Percentiles rank a stretch among this genome's conserved stretches.
Evolutionary conservation across 805 yeast genomes (phyloP).

Genomic region (Ogataea ramenticola): DNA sequence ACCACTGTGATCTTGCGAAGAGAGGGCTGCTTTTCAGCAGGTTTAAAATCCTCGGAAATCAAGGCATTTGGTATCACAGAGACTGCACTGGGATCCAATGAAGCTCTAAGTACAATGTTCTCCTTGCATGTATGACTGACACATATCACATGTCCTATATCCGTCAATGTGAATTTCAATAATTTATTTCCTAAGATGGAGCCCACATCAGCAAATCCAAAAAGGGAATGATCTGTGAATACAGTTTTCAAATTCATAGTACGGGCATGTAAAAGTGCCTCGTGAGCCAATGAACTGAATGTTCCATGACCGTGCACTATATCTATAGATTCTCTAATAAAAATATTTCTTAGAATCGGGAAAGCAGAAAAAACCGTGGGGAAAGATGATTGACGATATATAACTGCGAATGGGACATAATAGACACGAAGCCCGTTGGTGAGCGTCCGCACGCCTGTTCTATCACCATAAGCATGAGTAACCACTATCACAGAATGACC

Average conservation of each 20-base stretch:
- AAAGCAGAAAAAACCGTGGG: constrained; percentile 88
- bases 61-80: constrained; percentile 97
- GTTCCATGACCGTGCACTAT: constrained; percentile 96
- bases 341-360: constrained; percentile 77
- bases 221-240: constrained; percentile 91
- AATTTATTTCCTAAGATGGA: constrained; percentile 82
- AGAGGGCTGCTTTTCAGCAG: constrained; percentile 27
- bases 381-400: constrained; percentile 77
- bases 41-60: constrained; percentile 72
- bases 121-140: constrained; percentile 96
- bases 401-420: constrained; percentile 73
- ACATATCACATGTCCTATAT: constrained; percentile 90
- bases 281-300: constrained; percentile 78
- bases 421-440: constrained; percentile 92
- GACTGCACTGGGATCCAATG: constrained; percentile 67
- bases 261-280: constrained; percentile 83
- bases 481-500: constrained; percentile 85
- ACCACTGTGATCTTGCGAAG: constrained; percentile 64
- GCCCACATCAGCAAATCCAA: constrained; percentile 85
- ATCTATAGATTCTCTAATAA: constrained; percentile 78
- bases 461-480: constrained; percentile 80
- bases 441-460: constrained; percentile 75
- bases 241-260: constrained; percentile 91
- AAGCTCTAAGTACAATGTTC: constrained; percentile 84
- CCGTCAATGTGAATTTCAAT: constrained; percentile 74